Evolutionary conservation across 2,329 filamentous ascomycete species (phyloP), one percentile per base, ranked within the genome.

Genomic region (Davidsoniella virescens): DNA sequence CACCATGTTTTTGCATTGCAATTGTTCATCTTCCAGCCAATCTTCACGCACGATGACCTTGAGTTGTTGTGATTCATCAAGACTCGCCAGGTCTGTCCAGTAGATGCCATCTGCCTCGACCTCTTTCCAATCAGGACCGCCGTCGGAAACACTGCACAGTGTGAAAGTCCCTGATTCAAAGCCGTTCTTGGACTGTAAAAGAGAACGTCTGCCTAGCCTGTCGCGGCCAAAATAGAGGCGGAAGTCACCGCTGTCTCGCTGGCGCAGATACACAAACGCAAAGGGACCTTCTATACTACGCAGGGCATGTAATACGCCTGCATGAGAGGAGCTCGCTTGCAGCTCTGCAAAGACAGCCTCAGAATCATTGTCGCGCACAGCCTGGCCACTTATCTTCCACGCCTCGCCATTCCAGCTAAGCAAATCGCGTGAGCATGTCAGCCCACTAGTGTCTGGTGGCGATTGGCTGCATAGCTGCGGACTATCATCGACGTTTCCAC

Each of bases 391-490:
- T 46, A 94, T 71, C 52, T 75, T 81, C 92, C 92, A 98, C 1
- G 87, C 90, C 62, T 98, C 92, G 41, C 92, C 92, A 60, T 98
- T 98, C 92, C 92, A 98, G 71, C 90, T 95, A 2, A 98, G 70
- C 17, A 46, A 8, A 17, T 44, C 29, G 39, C 46, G 36, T 42
- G 20, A 47, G 12, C 23, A 43, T 16, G 23, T 8, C 20, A 14
- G 36, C 17, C n/a, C 14, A 45, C 14, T 12, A 49, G 29, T 33
- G 29, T 6, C 29, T 33, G 12, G 29, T 12, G 29, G 12, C 10
- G 29, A 33, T 33, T 33, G 29, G 29, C 29, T 33, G 12, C 8
- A 40, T 16, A 40, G 47, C 25, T 49, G 47, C 10, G 16, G 20
- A 16, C 25, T 49, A 12, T 33, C 25, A 7, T 26, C 18, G 9